Evolutionary conservation across 768 basidiomycete species (phyloP), one percentile per base, ranked within the genome.

Genomic region (Suillus spraguei): DNA sequence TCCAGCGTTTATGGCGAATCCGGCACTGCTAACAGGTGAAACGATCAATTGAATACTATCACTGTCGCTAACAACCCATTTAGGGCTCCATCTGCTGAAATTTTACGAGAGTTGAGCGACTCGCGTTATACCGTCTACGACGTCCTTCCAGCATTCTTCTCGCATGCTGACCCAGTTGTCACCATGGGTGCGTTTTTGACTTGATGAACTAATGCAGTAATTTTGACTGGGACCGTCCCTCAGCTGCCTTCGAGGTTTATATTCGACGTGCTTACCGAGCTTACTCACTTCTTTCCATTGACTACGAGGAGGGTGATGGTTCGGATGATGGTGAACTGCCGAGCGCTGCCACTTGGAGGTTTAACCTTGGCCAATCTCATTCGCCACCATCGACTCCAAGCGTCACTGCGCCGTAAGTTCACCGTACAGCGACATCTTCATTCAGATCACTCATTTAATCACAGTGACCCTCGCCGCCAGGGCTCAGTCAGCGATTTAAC

Each of bases 91-190:
- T 91, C 93, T 22, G 81, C 86, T 3, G 96, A 99, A 65, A 84
- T 95, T 42, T 82, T 99, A 69, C 88, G 88, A 72, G 97, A 99
- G 77, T 85, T 99, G 33, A 94, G 91, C 65, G 97, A 99, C 77
- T 98, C 97, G 7, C 86, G 93, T 49, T 99, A 96, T 78, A 95
- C 94, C 16, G 96, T 99, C 17, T 99, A 90, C 76, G 97, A 99
- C 72, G 97, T 99, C 8, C 85, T 99, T 54, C 95, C 96, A 4
- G 85, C 93, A 7, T 99, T 99, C 83, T 99, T 99, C 86, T 87
- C 85, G 64, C 92, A 96, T 72, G 73, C 82, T 20, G 95, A 99
- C 68, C 83, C 89, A 42, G 89, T 90, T 83, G 87, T 99, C 66
- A 85, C 87, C 13, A 84, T 98, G 47, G 91, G 93, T 92, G 64